These are phyloP conservation scores for Escallonia rubra DNA, from an alignment of 129 eudicot genomes.

Conservation along the genomic window DNA sequence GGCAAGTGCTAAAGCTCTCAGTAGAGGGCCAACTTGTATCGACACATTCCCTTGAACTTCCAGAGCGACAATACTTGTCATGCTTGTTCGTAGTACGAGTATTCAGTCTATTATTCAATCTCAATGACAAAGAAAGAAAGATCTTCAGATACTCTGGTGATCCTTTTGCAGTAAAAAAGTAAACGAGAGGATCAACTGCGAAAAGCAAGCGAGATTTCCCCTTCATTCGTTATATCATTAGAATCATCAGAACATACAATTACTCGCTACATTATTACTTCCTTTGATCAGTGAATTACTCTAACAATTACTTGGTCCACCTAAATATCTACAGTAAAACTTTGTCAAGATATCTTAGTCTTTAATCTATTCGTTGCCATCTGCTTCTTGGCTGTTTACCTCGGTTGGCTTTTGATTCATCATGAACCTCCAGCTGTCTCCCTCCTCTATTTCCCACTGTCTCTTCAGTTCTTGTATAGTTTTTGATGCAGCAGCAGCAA, in stretches of 20 bases:
- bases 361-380: slow-evolving; percentile 14
- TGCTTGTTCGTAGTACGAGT: no score
- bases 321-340: slow-evolving; percentile 24
- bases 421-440: slow-evolving; percentile 89
- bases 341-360: slow-evolving; percentile 13
- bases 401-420: slow-evolving; percentile 47
- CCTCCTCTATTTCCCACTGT: slow-evolving; percentile 97
- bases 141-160: background rate
- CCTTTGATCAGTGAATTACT: slow-evolving; percentile 5
- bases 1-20: no score
- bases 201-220: background rate
- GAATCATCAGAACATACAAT: background rate
- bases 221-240: background rate
- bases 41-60: no score
- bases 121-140: background rate
- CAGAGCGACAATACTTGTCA: no score
- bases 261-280: slow-evolving; percentile 2
- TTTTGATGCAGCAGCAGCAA: slow-evolving; percentile 88
- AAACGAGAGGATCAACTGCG: background rate
- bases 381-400: slow-evolving; percentile 19
- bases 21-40: no score
- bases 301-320: slow-evolving; percentile 12
- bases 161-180: no score
- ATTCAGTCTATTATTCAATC: background rate
- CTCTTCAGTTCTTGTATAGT: slow-evolving; percentile 82